Evolutionary conservation across 2,329 filamentous ascomycete genomes (phyloP).

Genomic region (Zarea fungicola): DNA sequence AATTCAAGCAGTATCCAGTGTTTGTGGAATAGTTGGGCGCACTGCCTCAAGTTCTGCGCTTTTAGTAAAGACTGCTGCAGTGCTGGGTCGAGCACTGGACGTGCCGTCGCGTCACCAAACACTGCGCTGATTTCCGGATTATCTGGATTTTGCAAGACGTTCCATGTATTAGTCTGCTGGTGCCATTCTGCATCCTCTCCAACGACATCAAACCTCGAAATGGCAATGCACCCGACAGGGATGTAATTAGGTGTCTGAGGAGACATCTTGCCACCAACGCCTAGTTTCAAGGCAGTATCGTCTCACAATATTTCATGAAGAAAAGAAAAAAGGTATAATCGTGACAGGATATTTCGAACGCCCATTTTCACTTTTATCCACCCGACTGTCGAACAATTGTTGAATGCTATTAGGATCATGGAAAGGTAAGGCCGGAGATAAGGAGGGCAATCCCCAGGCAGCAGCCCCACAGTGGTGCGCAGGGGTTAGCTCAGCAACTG

Average conservation of each 20-base stretch:
- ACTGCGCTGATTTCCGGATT: neutral
- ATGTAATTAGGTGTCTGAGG: constrained; percentile 28
- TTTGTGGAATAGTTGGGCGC: constrained; percentile 27
- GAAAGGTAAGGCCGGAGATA: neutral
- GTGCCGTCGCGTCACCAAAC: neutral
- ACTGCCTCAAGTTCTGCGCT: constrained; percentile 19
- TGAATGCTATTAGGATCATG: neutral
- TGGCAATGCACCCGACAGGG: constrained; percentile 34
- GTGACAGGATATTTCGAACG: neutral
- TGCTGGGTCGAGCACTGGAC: constrained; percentile 13
- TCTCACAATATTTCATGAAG: neutral
- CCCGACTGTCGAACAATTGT: too few species aligned
- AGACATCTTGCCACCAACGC: constrained; percentile 17
- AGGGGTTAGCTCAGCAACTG: neutral
- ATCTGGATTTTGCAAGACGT: neutral
- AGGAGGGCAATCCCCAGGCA: constrained; percentile 1
- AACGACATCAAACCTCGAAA: constrained; percentile 20
- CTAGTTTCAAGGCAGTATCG: neutral
- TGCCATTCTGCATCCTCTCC: constrained; percentile 5
- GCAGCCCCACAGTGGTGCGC: neutral
- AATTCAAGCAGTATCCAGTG: constrained; percentile 43
- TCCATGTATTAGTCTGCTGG: neutral
- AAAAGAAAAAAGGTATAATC: neutral
- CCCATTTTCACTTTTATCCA: neutral
- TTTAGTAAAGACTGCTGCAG: constrained; percentile 27